Evolutionary conservation across 495 filamentous ascomycete species (phyloP).

Genomic region (Daldinia caldariorum): DNA sequence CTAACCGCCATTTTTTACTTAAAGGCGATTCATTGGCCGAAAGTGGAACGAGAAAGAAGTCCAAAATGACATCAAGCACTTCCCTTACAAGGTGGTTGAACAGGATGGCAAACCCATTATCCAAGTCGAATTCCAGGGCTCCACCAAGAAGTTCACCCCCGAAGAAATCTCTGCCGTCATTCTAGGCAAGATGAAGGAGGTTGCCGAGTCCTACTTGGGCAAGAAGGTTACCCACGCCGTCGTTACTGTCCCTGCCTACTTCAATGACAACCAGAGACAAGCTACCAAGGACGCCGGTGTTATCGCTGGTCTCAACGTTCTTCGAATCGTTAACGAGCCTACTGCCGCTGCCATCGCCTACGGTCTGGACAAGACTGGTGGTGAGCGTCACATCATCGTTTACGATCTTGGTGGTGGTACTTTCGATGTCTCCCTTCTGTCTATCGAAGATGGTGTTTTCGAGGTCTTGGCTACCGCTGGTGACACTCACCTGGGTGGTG

Average conservation of each 20-base stretch:
- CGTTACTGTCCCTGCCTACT: constrained; percentile 97
- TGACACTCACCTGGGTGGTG: constrained; percentile 99
- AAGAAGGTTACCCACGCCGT: constrained; percentile 97
- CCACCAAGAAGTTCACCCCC: constrained; percentile 80
- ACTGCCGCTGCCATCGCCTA: constrained; percentile 90
- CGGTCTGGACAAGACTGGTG: constrained; percentile 85
- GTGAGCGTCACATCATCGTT: constrained; percentile 91
- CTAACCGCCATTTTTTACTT: constrained; percentile 35
- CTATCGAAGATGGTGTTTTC: constrained; percentile 96
- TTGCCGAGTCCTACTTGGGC: constrained; percentile 90
- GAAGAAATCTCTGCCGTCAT: constrained; percentile 91
- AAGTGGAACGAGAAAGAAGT: constrained; percentile 88
- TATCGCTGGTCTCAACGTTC: constrained; percentile 94
- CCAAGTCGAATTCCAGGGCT: constrained; percentile 78
- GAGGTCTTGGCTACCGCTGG: constrained; percentile 98
- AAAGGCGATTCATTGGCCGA: constrained; percentile 87
- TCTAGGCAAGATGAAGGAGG: constrained; percentile 95
- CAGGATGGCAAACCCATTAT: constrained; percentile 85
- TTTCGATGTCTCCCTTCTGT: constrained; percentile 99
- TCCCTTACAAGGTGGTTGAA: constrained; percentile 85
- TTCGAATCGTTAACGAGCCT: constrained; percentile 97
- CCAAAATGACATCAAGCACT: constrained; percentile 86
- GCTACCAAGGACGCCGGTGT: constrained; percentile 97
- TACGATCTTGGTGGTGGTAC: constrained; percentile 99
- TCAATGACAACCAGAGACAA: constrained; percentile 99